phyloP scores from a whole-genome alignment of 345 rosid genomes.

The Moricandia moricandioides region DNA sequence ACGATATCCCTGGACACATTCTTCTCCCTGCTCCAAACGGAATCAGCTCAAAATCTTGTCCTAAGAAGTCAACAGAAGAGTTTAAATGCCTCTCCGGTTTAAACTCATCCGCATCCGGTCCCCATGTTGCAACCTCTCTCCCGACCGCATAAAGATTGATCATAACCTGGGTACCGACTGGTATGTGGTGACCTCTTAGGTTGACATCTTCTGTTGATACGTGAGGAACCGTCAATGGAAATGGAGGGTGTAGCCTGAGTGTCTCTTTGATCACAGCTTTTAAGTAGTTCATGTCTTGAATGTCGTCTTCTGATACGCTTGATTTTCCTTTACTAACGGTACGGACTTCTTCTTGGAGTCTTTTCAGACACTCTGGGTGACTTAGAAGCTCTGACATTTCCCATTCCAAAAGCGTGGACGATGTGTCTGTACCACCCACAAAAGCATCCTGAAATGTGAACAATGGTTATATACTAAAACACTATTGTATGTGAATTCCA shows the following conservation, averaged over 20 bases:
- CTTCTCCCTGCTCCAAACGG: conserved; percentile 43
- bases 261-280: conserved; percentile 45
- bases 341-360: conserved; percentile 36
- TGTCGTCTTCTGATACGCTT: conserved; percentile 32
- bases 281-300: conserved; percentile 33
- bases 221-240: conserved; percentile 42
- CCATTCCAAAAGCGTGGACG: conserved; percentile 45
- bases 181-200: conserved; percentile 33
- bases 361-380: conserved; percentile 36
- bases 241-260: conserved; percentile 46
- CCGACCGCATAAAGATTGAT: conserved; percentile 42
- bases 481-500: not conserved
- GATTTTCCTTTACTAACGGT: not conserved
- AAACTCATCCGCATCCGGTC: conserved; percentile 32
- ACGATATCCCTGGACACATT: conserved; percentile 32
- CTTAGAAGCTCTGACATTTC: conserved; percentile 43
- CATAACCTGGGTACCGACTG: conserved; percentile 31
- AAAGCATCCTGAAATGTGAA: conserved; percentile 41
- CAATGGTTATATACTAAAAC: not conserved
- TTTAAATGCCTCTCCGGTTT: conserved; percentile 41
- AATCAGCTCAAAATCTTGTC: conserved; percentile 40
- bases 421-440: conserved; percentile 43
- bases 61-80: conserved; percentile 25
- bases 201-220: conserved; percentile 27
- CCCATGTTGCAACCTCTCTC: conserved; percentile 38